Percentiles rank a stretch among this genome's conserved stretches.
Evolutionary conservation across 1,284 basidiomycete genomes (phyloP).

Genomic region (Xerocomus cyaneibrunnescens): DNA sequence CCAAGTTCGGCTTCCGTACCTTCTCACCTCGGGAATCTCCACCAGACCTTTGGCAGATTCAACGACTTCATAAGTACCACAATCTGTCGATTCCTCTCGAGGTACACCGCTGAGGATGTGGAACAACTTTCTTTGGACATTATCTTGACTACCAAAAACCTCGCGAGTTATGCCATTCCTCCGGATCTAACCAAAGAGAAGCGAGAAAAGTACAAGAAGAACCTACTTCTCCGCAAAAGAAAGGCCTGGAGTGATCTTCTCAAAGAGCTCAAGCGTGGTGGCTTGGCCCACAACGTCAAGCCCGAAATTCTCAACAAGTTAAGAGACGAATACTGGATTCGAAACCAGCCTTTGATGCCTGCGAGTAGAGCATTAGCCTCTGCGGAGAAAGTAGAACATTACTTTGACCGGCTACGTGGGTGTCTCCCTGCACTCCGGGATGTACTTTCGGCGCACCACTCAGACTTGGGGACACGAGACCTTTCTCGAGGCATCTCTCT

Average conservation of each 20-base stretch:
- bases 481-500: constrained; percentile 78
- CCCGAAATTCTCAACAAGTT: constrained; percentile 71
- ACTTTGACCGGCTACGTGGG: constrained; percentile 71
- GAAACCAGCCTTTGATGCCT: constrained; percentile 56
- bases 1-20: constrained; percentile 12
- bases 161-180: constrained; percentile 58
- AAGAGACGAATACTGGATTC: constrained; percentile 62
- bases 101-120: constrained; percentile 41
- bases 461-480: constrained; percentile 84
- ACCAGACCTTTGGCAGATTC: constrained; percentile 54
- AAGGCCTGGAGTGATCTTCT: constrained; percentile 92
- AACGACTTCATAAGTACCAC: constrained; percentile 41
- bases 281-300: constrained; percentile 73
- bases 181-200: constrained; percentile 52
- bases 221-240: constrained; percentile 79
- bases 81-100: constrained; percentile 45
- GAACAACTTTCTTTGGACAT: constrained; percentile 77
- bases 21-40: constrained; percentile 24
- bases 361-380: constrained; percentile 16
- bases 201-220: constrained; percentile 74
- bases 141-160: constrained; percentile 62
- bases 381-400: constrained; percentile 54
- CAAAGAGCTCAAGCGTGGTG: constrained; percentile 84
- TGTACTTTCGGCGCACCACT: constrained; percentile 69
- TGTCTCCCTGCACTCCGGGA: constrained; percentile 69